Evolutionary conservation across 306 rosid genomes (phyloP).

Genomic region (Cicer judaicum): DNA sequence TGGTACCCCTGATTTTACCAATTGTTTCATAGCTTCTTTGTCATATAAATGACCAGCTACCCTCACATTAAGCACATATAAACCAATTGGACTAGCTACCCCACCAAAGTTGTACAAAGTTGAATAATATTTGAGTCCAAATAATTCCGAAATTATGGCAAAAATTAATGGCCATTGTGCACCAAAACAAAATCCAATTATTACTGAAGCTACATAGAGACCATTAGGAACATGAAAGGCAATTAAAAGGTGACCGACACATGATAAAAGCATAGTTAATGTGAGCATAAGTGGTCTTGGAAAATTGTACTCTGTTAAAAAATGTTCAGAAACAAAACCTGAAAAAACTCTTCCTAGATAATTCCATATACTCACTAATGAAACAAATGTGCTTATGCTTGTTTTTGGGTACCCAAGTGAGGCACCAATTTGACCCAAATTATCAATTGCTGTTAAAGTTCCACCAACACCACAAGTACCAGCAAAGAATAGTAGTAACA

Average conservation of each 20-base stretch:
- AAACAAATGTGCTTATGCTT: constrained; percentile 64
- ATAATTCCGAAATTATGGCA: constrained; percentile 81
- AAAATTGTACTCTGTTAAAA: constrained; percentile 46
- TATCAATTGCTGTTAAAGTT: constrained; percentile 60
- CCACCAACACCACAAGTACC: constrained; percentile 69
- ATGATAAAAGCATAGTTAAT: constrained; percentile 48
- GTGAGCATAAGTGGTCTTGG: constrained; percentile 65
- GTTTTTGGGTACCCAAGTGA: constrained; percentile 53
- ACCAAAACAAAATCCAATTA: constrained; percentile 78
- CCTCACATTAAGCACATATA: constrained; percentile 51
- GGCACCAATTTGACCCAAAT: constrained; percentile 64
- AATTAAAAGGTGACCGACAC: constrained; percentile 59
- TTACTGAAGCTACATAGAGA: constrained; percentile 61
- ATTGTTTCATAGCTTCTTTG: constrained; percentile 50
- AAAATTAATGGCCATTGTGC: constrained; percentile 87
- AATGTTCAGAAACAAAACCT: constrained; percentile 59
- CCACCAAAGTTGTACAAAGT: constrained; percentile 83
- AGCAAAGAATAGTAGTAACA: constrained; percentile 58
- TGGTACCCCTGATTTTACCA: constrained; percentile 10
- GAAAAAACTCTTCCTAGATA: constrained; percentile 56
- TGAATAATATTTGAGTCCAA: constrained; percentile 78
- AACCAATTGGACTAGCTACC: constrained; percentile 68
- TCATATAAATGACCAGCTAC: constrained; percentile 58
- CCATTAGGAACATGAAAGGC: constrained; percentile 54
- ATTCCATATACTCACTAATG: constrained; percentile 70